A percentile compares a stretch with the other conserved stretches of the same genome.
These are phyloP conservation scores for Rhodotorula sp. DNA, from an alignment of 1,284 basidiomycete species.

Conservation along the genomic window DNA sequence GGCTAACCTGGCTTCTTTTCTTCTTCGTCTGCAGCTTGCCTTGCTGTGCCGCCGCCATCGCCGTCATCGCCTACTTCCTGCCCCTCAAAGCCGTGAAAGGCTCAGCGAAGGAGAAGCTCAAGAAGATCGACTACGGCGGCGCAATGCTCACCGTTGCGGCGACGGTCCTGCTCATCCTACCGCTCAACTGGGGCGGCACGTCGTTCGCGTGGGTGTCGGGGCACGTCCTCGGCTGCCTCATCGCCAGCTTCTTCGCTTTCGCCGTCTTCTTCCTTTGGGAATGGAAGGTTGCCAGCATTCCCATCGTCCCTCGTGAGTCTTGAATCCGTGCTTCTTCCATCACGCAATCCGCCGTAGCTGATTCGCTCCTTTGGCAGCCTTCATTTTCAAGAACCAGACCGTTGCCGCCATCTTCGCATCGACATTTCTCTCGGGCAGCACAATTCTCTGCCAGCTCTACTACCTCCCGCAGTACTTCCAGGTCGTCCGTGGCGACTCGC, in stretches of 20 bases:
- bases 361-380: slow-evolving; percentile 53
- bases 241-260: slow-evolving; percentile 13
- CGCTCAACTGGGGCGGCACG: slow-evolving; percentile 63
- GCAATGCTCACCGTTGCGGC: slow-evolving; percentile 61
- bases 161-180: slow-evolving; percentile 62
- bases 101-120: slow-evolving; percentile 60
- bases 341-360: no score
- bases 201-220: slow-evolving; percentile 49
- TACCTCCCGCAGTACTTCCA: slow-evolving; percentile 51
- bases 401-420: slow-evolving; percentile 66
- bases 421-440: slow-evolving; percentile 58
- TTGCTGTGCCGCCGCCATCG: slow-evolving; percentile 57
- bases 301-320: slow-evolving; percentile 50
- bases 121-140: slow-evolving; percentile 67
- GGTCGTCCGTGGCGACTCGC: slow-evolving; percentile 63
- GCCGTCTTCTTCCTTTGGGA: slow-evolving; percentile 69
- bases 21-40: slow-evolving; percentile 16
- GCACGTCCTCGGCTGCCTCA: slow-evolving; percentile 39
- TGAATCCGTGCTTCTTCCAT: background rate
- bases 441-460: slow-evolving; percentile 53
- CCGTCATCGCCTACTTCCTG: slow-evolving; percentile 61
- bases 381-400: slow-evolving; percentile 69
- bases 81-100: slow-evolving; percentile 67
- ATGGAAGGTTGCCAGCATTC: slow-evolving; percentile 65
- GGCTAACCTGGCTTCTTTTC: slow-evolving; percentile 8